Conservation (phyloP, 352 stramenopile genomes). For the Bremia lactucae region DNA sequence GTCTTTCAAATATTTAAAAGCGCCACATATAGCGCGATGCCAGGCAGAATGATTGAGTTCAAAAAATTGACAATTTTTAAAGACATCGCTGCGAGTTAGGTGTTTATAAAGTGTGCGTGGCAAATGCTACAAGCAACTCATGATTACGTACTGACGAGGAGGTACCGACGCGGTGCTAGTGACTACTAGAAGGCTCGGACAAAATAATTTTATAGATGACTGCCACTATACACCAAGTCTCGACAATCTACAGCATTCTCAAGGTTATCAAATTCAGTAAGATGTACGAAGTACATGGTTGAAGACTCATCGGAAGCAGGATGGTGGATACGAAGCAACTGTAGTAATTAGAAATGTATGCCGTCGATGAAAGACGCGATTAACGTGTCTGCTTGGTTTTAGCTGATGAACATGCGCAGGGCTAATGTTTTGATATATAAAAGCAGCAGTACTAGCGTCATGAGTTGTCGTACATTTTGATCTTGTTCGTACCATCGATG, state of each 20-base stretch:
- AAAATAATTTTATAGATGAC: conserved; percentile 65
- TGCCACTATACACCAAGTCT: conserved; percentile 64
- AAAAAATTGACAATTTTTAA: conserved; percentile 10
- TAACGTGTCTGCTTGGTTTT: conserved; percentile 52
- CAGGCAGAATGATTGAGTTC: conserved; percentile 71
- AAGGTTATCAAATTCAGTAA: neutral
- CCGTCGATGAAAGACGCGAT: conserved; percentile 29
- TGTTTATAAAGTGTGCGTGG: neutral
- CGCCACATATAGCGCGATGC: conserved; percentile 69
- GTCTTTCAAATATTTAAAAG: conserved; percentile 43
- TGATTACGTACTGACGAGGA: conserved; percentile 65
- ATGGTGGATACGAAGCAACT: conserved; percentile 58
- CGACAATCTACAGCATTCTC: conserved; percentile 34
- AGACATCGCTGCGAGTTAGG: too few species aligned
- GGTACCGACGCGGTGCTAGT: conserved; percentile 55
- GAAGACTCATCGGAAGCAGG: conserved; percentile 45
- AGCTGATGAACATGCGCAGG: conserved; percentile 76
- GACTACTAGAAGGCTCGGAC: conserved; percentile 51
- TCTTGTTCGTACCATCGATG: conserved; percentile 29
- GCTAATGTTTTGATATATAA: conserved; percentile 70
- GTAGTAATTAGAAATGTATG: conserved; percentile 51
- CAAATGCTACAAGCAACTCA: conserved; percentile 30
- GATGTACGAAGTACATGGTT: neutral
- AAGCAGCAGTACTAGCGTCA: conserved; percentile 43
- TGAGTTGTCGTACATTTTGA: conserved; percentile 37